Evolutionary conservation across 2,329 filamentous ascomycete genomes (phyloP).

Genomic region (Volutella citrinella): DNA sequence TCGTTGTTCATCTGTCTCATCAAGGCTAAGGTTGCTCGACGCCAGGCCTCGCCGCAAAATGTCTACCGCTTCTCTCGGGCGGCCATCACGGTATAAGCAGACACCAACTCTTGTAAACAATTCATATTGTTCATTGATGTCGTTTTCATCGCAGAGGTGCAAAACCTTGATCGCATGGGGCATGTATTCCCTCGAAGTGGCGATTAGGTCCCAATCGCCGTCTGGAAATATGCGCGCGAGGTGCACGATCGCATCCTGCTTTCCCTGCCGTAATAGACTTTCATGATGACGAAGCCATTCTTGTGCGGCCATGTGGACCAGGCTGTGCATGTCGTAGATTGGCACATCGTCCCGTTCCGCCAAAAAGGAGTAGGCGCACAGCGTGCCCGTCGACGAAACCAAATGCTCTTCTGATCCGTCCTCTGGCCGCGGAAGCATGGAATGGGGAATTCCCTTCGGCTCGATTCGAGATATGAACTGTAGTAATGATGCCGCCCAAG

Average conservation of each 20-base stretch:
- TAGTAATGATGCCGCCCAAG: not conserved
- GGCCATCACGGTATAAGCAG: not conserved
- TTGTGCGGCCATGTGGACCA: slow-evolving; percentile 33
- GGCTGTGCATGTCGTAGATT: slow-evolving; percentile 36
- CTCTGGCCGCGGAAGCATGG: not conserved
- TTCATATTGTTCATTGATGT: rapidly evolving
- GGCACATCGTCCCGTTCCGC: slow-evolving; percentile 18
- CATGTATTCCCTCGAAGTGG: slow-evolving; percentile 10
- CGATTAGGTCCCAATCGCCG: slow-evolving; percentile 3
- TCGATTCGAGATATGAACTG: not conserved
- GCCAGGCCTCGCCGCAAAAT: too few relatives aligned
- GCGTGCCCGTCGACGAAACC: not conserved
- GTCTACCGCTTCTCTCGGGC: too few relatives aligned
- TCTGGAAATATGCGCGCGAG: slow-evolving; percentile 1
- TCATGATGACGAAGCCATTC: slow-evolving; percentile 23
- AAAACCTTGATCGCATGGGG: slow-evolving; percentile 9
- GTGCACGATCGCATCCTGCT: not conserved
- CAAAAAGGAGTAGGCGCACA: too few relatives aligned
- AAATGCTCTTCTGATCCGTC: too few relatives aligned
- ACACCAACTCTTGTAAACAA: not conserved
- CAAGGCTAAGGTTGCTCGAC: too few relatives aligned
- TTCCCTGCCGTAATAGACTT: not conserved
- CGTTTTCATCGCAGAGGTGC: too few relatives aligned
- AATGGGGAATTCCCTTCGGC: not conserved
- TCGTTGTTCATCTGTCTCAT: too few relatives aligned